Base-by-base conservation (phyloP, 352 stramenopile genomes). In the Phytophthora sp. region DNA sequence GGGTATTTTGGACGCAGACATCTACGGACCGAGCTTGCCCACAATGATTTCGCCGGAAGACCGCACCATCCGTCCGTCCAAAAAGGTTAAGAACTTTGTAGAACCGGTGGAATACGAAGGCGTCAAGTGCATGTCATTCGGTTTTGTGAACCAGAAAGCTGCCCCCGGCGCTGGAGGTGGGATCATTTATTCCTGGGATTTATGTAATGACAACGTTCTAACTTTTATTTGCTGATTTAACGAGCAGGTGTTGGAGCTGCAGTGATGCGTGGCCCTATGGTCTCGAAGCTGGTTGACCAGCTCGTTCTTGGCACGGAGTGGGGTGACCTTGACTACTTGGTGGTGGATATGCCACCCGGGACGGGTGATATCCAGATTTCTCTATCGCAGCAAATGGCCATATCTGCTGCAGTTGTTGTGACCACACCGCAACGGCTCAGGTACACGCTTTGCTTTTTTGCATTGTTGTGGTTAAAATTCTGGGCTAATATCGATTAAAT, bases 291-390 rank as follows among this genome's bases (percentile, higher is more conserved):
- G 26, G 76, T 99, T 21, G 91, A 99, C 68, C 97, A 99, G 72
- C 96, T 99, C 46, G 58, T 96, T 49, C 71, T 95, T 7, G 87
- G 97, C 5, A 99, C 97, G 0, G 86, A 98, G 63, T 99, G 98
- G 98, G 97, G 98, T n/a, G 82, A 97, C 27, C 74, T 99, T n/a
- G 98, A 99, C 79, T 99, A 99, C 72, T 73, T 99, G 35, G 78
- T 99, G n/a, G 92, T 95, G 17, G 87, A 99, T 66, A 99, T 99
- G 96, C 98, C 98, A 8, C 98, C 98, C 4, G 98, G 98, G 41
- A 99, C 98, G 11, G 98, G 98, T 48, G 98, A 99, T 62, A 99
- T 99, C 63, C 97, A 99, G 56, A 94, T 99, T 32, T 99, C 97
- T 0, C 75, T 99, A 41, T 97, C 92, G 26, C 97, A 99, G 80